These are phyloP conservation scores for Hypericum androsaemum DNA, from an alignment of 345 rosid species.

Conservation along the genomic window DNA sequence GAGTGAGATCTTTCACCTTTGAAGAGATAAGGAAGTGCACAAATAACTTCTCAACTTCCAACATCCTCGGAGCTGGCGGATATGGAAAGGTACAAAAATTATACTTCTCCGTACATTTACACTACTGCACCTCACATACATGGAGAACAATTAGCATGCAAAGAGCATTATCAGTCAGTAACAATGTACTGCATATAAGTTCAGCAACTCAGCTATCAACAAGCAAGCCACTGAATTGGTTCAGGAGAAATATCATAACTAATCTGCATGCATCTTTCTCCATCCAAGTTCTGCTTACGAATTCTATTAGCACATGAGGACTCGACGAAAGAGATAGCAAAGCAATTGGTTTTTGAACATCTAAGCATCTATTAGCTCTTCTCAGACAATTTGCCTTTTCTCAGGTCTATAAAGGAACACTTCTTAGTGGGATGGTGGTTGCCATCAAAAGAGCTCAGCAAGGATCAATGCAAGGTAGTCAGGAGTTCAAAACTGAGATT, in stretches of 20 bases:
- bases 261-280: too few relatives aligned
- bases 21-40: conserved; percentile 67
- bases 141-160: too few relatives aligned
- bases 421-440: conserved; percentile 40
- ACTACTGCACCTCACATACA: background rate
- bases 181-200: too few relatives aligned
- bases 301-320: too few relatives aligned
- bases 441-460: conserved; percentile 80
- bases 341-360: too few relatives aligned
- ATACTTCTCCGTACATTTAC: background rate
- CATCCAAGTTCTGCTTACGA: too few relatives aligned
- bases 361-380: too few relatives aligned
- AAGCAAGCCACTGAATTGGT: too few relatives aligned
- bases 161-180: too few relatives aligned
- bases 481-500: conserved; percentile 76
- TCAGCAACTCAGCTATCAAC: too few relatives aligned
- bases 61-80: conserved; percentile 77
- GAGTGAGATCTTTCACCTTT: conserved; percentile 60
- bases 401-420: conserved; percentile 69
- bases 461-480: conserved; percentile 71
- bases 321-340: too few relatives aligned
- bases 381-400: background rate
- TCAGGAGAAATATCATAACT: too few relatives aligned
- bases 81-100: conserved; percentile 57
- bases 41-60: conserved; percentile 61